Evolutionary conservation across 2,329 filamentous ascomycete species (phyloP).

Genomic region (Kalmusia sp.): DNA sequence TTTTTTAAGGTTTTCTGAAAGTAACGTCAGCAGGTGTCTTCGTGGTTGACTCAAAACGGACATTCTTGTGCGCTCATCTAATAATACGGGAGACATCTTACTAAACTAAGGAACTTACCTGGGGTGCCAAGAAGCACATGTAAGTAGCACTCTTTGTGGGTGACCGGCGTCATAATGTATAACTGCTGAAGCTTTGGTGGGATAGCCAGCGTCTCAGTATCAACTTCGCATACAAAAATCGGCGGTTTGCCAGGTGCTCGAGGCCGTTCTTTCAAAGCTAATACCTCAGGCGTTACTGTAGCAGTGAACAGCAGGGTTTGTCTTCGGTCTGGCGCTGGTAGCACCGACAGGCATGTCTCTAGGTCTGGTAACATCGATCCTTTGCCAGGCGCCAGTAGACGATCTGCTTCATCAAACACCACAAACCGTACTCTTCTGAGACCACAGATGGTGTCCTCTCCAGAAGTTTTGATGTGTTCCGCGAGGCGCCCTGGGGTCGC

Average conservation of each 20-base stretch:
- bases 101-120: slow-evolving; percentile 4
- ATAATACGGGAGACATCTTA: too few relatives aligned
- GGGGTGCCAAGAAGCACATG: slow-evolving; percentile 83
- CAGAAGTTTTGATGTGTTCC: slow-evolving; percentile 90
- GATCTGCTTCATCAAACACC: slow-evolving; percentile 94
- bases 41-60: neutral
- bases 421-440: slow-evolving; percentile 81
- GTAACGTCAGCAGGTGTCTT: neutral
- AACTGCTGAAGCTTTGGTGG: slow-evolving; percentile 82
- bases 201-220: slow-evolving; percentile 74
- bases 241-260: slow-evolving; percentile 74
- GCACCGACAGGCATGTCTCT: slow-evolving; percentile 81
- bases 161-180: slow-evolving; percentile 87
- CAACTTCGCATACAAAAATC: slow-evolving; percentile 88
- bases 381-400: slow-evolving; percentile 75
- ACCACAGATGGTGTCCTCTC: slow-evolving; percentile 86
- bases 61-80: too few relatives aligned
- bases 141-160: slow-evolving; percentile 93
- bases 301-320: slow-evolving; percentile 97
- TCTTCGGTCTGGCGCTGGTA: slow-evolving; percentile 79
- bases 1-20: slow-evolving; percentile 70
- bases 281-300: slow-evolving; percentile 91
- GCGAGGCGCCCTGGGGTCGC: slow-evolving; percentile 89
- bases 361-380: slow-evolving; percentile 96
- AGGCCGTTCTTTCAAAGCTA: slow-evolving; percentile 81